These are phyloP conservation scores for Talaromyces sp. DNA, from an alignment of 2,329 filamentous ascomycete genomes.

Conservation along the genomic window DNA sequence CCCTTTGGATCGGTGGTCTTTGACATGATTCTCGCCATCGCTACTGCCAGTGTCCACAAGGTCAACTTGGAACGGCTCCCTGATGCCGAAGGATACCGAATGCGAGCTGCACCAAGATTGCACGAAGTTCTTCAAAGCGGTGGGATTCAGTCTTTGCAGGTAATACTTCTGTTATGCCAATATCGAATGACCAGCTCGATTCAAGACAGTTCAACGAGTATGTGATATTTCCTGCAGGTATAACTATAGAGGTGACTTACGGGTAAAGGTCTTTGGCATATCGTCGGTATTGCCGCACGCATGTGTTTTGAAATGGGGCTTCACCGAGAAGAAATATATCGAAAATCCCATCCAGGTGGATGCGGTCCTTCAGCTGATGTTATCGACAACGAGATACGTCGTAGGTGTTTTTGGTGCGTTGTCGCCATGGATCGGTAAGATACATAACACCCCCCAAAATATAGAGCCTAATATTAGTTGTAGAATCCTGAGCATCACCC, in stretches of 20 bases:
- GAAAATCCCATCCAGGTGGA: conserved; percentile 6
- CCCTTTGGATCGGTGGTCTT: conserved; percentile 37
- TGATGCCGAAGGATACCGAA: conserved; percentile 40
- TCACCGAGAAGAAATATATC: conserved; percentile 35
- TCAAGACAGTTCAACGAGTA: conserved; percentile 30
- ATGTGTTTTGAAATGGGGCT: conserved; percentile 40
- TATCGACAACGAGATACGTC: conserved; percentile 24
- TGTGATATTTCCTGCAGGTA: background rate
- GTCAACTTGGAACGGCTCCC: conserved; percentile 42
- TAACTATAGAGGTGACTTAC: background rate
- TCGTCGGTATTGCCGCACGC: conserved; percentile 39
- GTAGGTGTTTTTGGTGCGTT: conserved; percentile 42
- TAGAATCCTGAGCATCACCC: background rate
- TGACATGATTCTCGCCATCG: conserved; percentile 43
- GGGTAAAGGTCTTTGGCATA: conserved; percentile 36
- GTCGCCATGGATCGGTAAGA: conserved; percentile 35
- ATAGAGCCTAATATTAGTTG: background rate
- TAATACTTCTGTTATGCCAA: conserved; percentile 40
- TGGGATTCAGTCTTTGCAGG: conserved; percentile 36
- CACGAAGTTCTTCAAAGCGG: conserved; percentile 32
- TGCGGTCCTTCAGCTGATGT: background rate
- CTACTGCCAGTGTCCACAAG: conserved; percentile 40
- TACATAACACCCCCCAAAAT: background rate
- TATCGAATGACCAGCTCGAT: conserved; percentile 40
- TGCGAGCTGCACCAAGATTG: conserved; percentile 34